Base-by-base conservation (phyloP, 169 alveolate species). In the Plasmodium malariae region DNA sequence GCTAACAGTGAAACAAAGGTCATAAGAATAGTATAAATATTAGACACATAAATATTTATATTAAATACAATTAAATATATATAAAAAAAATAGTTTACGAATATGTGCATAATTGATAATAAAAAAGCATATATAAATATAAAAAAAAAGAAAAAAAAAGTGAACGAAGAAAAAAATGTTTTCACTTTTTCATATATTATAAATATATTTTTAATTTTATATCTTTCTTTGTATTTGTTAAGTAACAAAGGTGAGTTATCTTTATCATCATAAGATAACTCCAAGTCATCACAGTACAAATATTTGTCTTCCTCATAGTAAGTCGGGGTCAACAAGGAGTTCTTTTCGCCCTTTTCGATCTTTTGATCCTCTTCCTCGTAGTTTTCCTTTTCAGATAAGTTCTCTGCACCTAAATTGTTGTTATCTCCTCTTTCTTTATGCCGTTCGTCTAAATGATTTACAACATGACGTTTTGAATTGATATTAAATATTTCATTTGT, bases 61-160 rank as follows among this genome's bases (percentile, higher is more conserved):
- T 83, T 83, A 68, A 65, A 83, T 11, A 83, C 91, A 67, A 67
- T 67, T 7, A 83, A 48, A 30, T 83, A 83, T 51, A 83, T 83
- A 37, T 83, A 83, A 83, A 83, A 83, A 68, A 83, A 83, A 48
- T 83, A 83, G 17, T 83, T 83, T 3, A 83, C 36, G 51, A 83
- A 83, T 67, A 83, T 83, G 34, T 83, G 91, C 49, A 83, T 83
- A 36, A 83, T 60, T 37, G 91, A 83, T 55, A 83, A 51, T 24
- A 83, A 30, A 49, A 83, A 83, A 2, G 91, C 91, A 51, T 83
- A 65, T 19, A 83, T 83, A 60, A 83, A 83, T 51, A 68, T 83
- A 70, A 83, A 83, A 43, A 83, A 83, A 45, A 67, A 62, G 60
- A 83, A 83, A 83, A 32, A 67, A 54, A 65, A 83, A 24, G 91